phyloP scores from a whole-genome alignment of 106 monocot species.

The Vanilla planifolia region DNA sequence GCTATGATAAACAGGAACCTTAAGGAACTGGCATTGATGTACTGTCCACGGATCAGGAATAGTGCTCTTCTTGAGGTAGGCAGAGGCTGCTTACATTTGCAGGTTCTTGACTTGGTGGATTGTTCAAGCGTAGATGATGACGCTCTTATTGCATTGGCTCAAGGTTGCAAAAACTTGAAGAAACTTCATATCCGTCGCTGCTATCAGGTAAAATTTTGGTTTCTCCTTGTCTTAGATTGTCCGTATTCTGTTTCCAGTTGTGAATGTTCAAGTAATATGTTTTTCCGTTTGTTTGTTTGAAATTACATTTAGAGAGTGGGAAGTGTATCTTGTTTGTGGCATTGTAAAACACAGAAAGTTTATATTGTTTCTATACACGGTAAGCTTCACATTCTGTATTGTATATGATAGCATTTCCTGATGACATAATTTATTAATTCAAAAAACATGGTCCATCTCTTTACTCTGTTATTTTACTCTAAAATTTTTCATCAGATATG shows the following conservation, averaged over 20 bases:
- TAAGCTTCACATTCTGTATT: neutral
- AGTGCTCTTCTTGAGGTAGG: constrained; percentile 79
- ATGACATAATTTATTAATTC: neutral
- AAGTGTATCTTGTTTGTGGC: no score
- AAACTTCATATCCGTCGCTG: constrained; percentile 94
- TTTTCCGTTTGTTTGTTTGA: no score
- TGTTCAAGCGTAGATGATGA: constrained; percentile 76
- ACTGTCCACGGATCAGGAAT: constrained; percentile 79
- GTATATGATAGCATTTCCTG: neutral
- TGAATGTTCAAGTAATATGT: no score
- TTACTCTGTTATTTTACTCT: no score
- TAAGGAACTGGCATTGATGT: constrained; percentile 61
- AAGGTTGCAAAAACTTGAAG: constrained; percentile 68
- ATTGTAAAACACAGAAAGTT: no score
- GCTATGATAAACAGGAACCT: constrained; percentile 40
- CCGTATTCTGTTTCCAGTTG: no score
- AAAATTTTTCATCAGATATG: no score
- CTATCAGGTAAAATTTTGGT: constrained; percentile 57
- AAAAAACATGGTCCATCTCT: neutral
- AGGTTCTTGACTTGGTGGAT: constrained; percentile 81
- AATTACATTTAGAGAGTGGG: no score
- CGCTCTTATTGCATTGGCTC: constrained; percentile 63
- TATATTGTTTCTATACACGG: no score
- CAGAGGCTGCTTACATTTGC: constrained; percentile 68
- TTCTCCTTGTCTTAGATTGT: neutral